Base-by-base conservation (phyloP, 1,139 yeast genomes). In the Groenewaldozyma sp. region DNA sequence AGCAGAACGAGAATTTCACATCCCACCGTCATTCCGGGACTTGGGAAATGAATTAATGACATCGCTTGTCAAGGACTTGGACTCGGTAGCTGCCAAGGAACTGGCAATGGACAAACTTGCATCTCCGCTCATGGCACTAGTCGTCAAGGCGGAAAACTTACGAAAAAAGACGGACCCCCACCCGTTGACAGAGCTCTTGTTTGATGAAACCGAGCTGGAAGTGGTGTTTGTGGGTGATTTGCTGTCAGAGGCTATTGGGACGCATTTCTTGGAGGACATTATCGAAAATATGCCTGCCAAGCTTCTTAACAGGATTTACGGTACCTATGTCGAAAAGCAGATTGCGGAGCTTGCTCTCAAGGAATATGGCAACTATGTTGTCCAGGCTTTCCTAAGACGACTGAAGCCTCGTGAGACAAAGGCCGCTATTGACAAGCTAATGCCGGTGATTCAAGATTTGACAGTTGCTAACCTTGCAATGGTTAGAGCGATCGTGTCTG, bases 241-340 rank as follows among this genome's bases (percentile, higher is more conserved):
- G 42, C 64, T 88, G 38, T 78, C 93, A 4, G 95, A 88, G 55
- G 70, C 94, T 1, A 86, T 87, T 13, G 98, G 97, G 1, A 81
- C 94, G 1, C 96, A 87, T 62, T 87, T 88, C 64, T 67, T 88
- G 32, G 88, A 88, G 60, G 71, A 79, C 16, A 72, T 78, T 18
- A 68, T 88, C 39, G 74, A 73, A 37, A 74, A 73, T 40, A 82
- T 82, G 37, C 77, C 93, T 49, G 63, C 74, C 45, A 79, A 76
- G 50, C 76, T 76, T 53, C 73, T 82, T 34, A 82, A 79, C 50
- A 72, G 94, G 51, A 62, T 88, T 38, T 84, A 78, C 62, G 67
- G 64, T 37, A 58, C 74, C 9, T 84, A 87, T 63, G 84, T 88
- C 78, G 74, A 74, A 46, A 82, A 78, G 33, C 68, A 94, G 46